Conservation (phyloP, 345 rosid species). For the Linum trigynum region DNA sequence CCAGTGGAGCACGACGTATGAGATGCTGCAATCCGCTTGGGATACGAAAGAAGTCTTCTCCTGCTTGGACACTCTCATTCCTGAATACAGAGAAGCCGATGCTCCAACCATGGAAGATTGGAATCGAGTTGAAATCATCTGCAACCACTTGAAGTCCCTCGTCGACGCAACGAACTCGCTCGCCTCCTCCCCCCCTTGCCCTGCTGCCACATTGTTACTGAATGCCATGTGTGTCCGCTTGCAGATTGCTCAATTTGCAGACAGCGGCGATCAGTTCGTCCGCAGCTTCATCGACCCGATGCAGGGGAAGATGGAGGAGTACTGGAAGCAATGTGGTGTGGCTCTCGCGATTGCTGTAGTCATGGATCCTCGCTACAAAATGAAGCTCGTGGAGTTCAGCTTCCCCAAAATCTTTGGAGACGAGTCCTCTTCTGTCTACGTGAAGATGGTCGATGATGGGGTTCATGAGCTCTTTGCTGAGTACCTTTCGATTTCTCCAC, state of each 20-base stretch:
- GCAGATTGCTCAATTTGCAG: slow-evolving; percentile 51
- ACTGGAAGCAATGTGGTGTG: slow-evolving; percentile 52
- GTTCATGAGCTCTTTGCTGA: slow-evolving; percentile 53
- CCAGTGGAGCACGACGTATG: slow-evolving; percentile 8
- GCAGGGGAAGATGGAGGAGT: slow-evolving; percentile 30
- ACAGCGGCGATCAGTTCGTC: slow-evolving; percentile 52
- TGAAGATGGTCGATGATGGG: slow-evolving; percentile 61
- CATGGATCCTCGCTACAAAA: slow-evolving; percentile 89
- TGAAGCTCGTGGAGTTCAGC: slow-evolving; percentile 53
- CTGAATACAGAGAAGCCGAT: slow-evolving; percentile 35
- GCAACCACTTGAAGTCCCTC: slow-evolving; percentile 55
- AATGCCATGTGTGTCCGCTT: slow-evolving; percentile 60
- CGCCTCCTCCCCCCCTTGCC: slow-evolving; percentile 22
- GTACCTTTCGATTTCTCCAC: too few relatives aligned
- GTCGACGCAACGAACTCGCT: slow-evolving; percentile 57
- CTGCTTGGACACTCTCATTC: slow-evolving; percentile 57
- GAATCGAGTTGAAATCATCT: slow-evolving; percentile 18
- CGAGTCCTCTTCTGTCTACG: slow-evolving; percentile 53
- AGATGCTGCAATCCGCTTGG: slow-evolving; percentile 78
- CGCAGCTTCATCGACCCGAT: slow-evolving; percentile 43
- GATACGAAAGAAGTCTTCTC: slow-evolving; percentile 76
- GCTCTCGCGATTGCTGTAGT: slow-evolving; percentile 68
- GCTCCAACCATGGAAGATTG: slow-evolving; percentile 45
- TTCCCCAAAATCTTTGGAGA: slow-evolving; percentile 40
- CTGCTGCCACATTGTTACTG: slow-evolving; percentile 53